These are phyloP conservation scores for Aspergillus sp. DNA, from an alignment of 2,329 filamentous ascomycete genomes.

Conservation along the genomic window DNA sequence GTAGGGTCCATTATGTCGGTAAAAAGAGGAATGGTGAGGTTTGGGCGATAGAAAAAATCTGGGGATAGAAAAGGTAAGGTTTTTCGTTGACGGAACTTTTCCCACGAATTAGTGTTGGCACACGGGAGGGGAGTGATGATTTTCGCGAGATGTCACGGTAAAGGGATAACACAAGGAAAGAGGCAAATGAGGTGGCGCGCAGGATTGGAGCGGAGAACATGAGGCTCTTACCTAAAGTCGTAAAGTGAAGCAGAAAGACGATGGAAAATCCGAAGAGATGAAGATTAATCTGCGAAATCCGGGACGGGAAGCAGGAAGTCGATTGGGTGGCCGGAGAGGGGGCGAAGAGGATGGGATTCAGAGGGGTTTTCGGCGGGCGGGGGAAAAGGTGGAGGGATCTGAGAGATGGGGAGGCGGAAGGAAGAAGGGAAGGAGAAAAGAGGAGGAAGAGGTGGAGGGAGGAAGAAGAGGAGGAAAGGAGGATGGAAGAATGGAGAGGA, in stretches of 20 bases:
- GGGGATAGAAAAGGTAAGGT: background rate
- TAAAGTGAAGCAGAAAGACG: background rate
- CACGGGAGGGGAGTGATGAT: background rate
- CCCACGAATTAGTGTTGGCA: background rate
- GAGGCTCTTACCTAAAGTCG: slow-evolving; percentile 5
- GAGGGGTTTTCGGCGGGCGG: slow-evolving; percentile 34
- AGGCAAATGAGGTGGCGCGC: background rate
- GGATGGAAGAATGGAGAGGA: slow-evolving; percentile 25
- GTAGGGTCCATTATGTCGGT: slow-evolving; percentile 59
- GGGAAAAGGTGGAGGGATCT: slow-evolving; percentile 29
- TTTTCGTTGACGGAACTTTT: background rate
- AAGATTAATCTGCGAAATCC: slow-evolving; percentile 1
- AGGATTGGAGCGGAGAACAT: background rate
- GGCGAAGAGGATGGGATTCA: slow-evolving; percentile 24
- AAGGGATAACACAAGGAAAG: background rate
- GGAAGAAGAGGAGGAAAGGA: slow-evolving; percentile 21
- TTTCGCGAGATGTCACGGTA: slow-evolving; percentile 9
- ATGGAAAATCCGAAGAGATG: slow-evolving; percentile 1
- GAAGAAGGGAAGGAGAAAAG: slow-evolving; percentile 16
- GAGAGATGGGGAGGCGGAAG: slow-evolving; percentile 24
- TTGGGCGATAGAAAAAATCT: background rate
- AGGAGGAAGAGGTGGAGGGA: slow-evolving; percentile 20
- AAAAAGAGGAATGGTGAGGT: slow-evolving; percentile 3
- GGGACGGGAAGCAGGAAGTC: slow-evolving; percentile 5
- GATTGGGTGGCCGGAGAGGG: slow-evolving; percentile 17